A percentile compares a stretch with the other conserved stretches of the same genome.
These are phyloP conservation scores for Holtermannia corniformis DNA, from an alignment of 768 basidiomycete species.

Conservation along the genomic window DNA sequence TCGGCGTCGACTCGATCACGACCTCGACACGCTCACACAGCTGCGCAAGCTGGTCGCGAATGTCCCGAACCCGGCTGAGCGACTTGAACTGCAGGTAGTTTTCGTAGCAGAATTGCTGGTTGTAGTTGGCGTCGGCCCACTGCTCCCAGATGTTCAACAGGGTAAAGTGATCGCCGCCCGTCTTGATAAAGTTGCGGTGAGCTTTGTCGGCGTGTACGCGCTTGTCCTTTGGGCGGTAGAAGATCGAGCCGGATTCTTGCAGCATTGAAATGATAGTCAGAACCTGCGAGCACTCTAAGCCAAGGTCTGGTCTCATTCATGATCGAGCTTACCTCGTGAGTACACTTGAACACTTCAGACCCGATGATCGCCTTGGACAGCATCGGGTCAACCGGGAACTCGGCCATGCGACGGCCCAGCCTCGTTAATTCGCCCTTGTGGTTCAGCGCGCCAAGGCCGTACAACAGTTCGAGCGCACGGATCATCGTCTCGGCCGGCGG, in stretches of 20 bases:
- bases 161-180: conserved; percentile 96
- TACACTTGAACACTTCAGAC: conserved; percentile 86
- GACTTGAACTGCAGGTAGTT: conserved; percentile 87
- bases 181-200: conserved; percentile 87
- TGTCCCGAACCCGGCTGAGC: conserved; percentile 85
- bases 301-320: not conserved
- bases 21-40: conserved; percentile 96
- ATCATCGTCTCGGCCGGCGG: conserved; percentile 97
- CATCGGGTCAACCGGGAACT: conserved; percentile 98
- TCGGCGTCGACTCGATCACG: conserved; percentile 74
- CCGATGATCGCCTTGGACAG: conserved; percentile 91
- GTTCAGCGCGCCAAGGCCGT: conserved; percentile 91
- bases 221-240: conserved; percentile 98
- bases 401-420: conserved; percentile 91
- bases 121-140: conserved; percentile 96
- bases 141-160: conserved; percentile 97
- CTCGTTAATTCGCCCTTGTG: conserved; percentile 96
- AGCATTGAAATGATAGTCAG: conserved; percentile 96
- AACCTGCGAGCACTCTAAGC: conserved; percentile 48
- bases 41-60: conserved; percentile 80
- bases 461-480: conserved; percentile 82
- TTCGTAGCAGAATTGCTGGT: conserved; percentile 56
- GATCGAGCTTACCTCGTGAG: conserved; percentile 67
- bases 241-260: conserved; percentile 85
- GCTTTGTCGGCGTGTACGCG: conserved; percentile 96